Conservation (phyloP, 345 rosid species). For the Populus ilicifolia region DNA sequence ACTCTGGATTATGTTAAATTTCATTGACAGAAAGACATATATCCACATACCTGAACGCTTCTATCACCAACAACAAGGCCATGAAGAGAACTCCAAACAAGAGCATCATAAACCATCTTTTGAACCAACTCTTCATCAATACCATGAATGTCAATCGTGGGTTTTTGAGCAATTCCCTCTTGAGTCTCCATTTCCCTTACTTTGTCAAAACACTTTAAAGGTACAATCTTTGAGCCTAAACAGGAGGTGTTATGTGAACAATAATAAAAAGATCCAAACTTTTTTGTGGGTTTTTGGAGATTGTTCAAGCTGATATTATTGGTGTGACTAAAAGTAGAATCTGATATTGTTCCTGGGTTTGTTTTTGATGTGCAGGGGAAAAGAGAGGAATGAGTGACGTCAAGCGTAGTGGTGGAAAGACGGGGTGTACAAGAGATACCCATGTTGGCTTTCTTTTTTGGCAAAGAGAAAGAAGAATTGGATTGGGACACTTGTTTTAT, state of each 20-base stretch:
- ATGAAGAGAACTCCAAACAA: slow-evolving; percentile 94
- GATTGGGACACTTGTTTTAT: not conserved
- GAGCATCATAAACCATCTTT: slow-evolving; percentile 77
- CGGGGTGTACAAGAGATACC: slow-evolving; percentile 44
- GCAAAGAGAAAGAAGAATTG: not conserved
- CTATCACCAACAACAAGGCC: slow-evolving; percentile 93
- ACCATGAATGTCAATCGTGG: slow-evolving; percentile 44
- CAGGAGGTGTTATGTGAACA: not conserved
- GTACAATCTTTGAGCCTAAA: slow-evolving; percentile 13
- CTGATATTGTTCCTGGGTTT: not conserved
- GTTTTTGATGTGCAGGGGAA: not conserved
- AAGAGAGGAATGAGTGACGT: not conserved
- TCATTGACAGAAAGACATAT: not conserved
- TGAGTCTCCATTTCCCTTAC: slow-evolving; percentile 39
- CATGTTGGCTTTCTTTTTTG: slow-evolving; percentile 33
- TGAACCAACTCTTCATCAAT: slow-evolving; percentile 58
- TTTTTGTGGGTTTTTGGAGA: slow-evolving; percentile 1
- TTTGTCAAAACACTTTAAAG: slow-evolving; percentile 39
- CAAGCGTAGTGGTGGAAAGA: slow-evolving; percentile 1
- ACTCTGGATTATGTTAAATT: not conserved
- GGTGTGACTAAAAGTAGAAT: not conserved
- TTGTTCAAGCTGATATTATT: not conserved
- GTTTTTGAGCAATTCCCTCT: slow-evolving; percentile 22
- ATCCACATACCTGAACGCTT: slow-evolving; percentile 45
- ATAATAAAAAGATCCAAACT: not conserved